These are phyloP conservation scores for Peronospora destructor DNA, from an alignment of 352 stramenopile genomes.

Conservation along the genomic window DNA sequence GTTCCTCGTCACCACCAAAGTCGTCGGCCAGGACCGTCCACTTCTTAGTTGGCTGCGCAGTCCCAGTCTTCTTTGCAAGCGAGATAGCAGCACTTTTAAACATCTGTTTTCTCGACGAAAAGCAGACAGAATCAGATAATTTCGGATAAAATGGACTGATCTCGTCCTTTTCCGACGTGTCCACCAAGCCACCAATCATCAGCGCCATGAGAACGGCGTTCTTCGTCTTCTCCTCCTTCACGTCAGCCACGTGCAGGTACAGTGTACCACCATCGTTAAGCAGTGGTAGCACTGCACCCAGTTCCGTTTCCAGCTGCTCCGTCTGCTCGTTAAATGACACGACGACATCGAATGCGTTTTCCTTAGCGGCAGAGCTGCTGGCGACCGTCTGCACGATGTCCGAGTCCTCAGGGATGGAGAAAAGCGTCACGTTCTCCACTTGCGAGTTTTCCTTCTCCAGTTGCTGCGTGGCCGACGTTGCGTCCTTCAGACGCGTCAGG, in stretches of 20 bases:
- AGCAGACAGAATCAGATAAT: conserved; percentile 34
- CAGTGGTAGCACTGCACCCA: conserved; percentile 39
- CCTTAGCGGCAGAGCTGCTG: conserved; percentile 23
- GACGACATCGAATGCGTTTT: conserved; percentile 41
- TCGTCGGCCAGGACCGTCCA: conserved; percentile 70
- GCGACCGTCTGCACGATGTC: conserved; percentile 39
- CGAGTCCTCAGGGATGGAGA: conserved; percentile 33
- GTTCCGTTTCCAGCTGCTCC: conserved; percentile 34
- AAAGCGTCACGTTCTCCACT: conserved; percentile 40
- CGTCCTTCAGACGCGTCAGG: conserved; percentile 45
- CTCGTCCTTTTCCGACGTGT: conserved; percentile 35
- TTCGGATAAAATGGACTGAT: conserved; percentile 38
- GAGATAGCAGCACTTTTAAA: conserved; percentile 50
- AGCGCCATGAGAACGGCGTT: conserved; percentile 67
- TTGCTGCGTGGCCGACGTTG: conserved; percentile 31
- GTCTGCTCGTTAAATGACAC: conserved; percentile 53
- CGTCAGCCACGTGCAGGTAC: conserved; percentile 47
- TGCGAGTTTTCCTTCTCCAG: conserved; percentile 39
- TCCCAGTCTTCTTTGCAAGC: conserved; percentile 37
- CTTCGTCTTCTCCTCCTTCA: conserved; percentile 59
- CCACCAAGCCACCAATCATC: conserved; percentile 74
- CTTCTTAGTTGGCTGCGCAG: conserved; percentile 41
- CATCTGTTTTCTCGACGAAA: conserved; percentile 58
- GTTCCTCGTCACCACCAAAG: conserved; percentile 44
- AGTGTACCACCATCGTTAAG: conserved; percentile 48